Evolutionary conservation across 2,329 filamentous ascomycete species (phyloP).

Genomic region (Exserohilum turcica): DNA sequence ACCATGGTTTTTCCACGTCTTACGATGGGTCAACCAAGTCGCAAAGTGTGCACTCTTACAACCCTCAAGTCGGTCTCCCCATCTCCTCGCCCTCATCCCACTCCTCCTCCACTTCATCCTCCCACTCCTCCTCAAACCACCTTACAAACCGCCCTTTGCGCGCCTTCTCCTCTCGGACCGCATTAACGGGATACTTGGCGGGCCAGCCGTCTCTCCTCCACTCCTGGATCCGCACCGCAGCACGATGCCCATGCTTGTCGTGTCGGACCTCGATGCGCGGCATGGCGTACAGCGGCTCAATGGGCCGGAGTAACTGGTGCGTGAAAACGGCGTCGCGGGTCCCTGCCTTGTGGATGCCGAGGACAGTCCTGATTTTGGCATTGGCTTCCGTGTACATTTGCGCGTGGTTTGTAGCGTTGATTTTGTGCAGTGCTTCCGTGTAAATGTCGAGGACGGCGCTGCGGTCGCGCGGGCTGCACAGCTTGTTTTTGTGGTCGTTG

Average conservation of each 20-base stretch:
- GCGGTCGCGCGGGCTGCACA: background rate
- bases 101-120: background rate
- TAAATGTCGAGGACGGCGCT: background rate
- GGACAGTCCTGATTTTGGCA: slow-evolving; percentile 13
- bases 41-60: too few relatives aligned
- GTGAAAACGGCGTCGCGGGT: slow-evolving; percentile 15
- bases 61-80: too few relatives aligned
- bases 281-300: slow-evolving; percentile 25
- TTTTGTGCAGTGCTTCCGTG: background rate
- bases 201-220: slow-evolving; percentile 30
- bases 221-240: slow-evolving; percentile 14
- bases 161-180: background rate
- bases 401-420: background rate
- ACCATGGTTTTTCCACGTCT: too few relatives aligned
- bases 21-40: too few relatives aligned
- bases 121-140: background rate
- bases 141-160: background rate
- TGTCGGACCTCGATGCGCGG: slow-evolving; percentile 16
- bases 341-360: slow-evolving; percentile 7
- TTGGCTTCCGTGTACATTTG: slow-evolving; percentile 12
- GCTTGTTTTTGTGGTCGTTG: background rate
- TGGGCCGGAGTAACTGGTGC: slow-evolving; percentile 3
- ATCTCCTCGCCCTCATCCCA: background rate
- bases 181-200: background rate
- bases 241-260: background rate